Evolutionary conservation across 768 basidiomycete genomes (phyloP), one percentile per base, ranked within the genome.

Genomic region (Pleurotus djamor): DNA sequence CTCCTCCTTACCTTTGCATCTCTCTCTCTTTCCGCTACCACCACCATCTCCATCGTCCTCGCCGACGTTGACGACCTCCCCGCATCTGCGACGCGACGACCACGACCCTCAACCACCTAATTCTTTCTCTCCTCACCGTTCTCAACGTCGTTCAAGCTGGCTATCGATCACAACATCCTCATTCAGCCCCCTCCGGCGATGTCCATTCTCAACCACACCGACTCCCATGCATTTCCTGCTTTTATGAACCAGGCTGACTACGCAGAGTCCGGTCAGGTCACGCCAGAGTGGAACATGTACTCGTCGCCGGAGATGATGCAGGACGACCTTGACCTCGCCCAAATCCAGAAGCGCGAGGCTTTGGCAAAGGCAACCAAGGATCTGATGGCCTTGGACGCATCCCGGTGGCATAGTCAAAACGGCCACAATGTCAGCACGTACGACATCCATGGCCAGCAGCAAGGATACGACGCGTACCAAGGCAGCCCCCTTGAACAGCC

Each of bases 291-390:
- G 84, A 72, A 72, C 52, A 67, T 76, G 61, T 76, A 76, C 64
- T 58, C 75, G 66, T 61, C 73, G 62, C 32, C 69, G 64, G 58
- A 68, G 60, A 60, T 74, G 60, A 74, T 77, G 48, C 78, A 83
- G 52, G 79, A 83, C 60, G 72, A 83, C 64, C 75, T 69, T 37
- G 79, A 81, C 57, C 63, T 73, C 9, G 71, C 80, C 55, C 82
- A 75, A 58, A 84, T 83, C 60, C 84, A 77, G 59, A 56, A 56
- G 54, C 54, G 54, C 37, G 85, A 89, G 57, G 85, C 86, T 1
- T 80, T 94, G 57, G 74, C 87, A 56, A 89, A 88, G 72, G 91
- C 91, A 0, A 93, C 91, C 0, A 91, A 89, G 71, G 89, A 92
- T 70, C 83, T 94, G 47, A 91, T 94, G 86, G 78, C 88, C 4